A percentile compares a stretch with the other conserved stretches of the same genome.
These are phyloP conservation scores for Thalassiosira sp. DNA, from an alignment of 352 stramenopile genomes.

Conservation along the genomic window DNA sequence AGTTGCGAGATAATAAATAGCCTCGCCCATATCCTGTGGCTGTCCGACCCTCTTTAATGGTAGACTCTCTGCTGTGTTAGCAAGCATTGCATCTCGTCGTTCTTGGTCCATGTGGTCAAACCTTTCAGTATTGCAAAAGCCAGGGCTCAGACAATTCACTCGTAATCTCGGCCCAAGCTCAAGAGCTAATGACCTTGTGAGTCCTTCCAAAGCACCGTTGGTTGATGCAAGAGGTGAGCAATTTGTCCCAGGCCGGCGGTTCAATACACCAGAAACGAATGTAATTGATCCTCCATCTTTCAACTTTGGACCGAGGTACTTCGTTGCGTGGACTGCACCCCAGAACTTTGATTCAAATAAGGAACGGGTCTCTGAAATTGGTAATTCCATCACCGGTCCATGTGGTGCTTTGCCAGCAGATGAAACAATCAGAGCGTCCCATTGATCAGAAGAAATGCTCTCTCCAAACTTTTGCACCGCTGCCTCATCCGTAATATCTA, in stretches of 20 bases:
- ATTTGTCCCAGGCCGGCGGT: constrained; percentile 65
- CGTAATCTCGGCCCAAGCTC: constrained; percentile 60
- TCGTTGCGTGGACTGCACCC: constrained; percentile 63
- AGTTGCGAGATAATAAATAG: constrained; percentile 66
- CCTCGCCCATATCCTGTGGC: constrained; percentile 67
- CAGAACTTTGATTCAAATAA: constrained; percentile 73
- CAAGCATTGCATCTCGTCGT: constrained; percentile 56
- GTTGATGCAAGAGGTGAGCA: constrained; percentile 56
- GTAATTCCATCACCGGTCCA: constrained; percentile 47
- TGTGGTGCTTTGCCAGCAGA: constrained; percentile 63
- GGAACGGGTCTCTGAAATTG: constrained; percentile 36
- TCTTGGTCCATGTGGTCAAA: constrained; percentile 69
- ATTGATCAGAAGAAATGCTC: constrained; percentile 28
- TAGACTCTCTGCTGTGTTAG: constrained; percentile 59
- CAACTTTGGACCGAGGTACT: constrained; percentile 58
- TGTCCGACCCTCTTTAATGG: constrained; percentile 56
- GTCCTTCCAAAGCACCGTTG: constrained; percentile 73
- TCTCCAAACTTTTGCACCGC: constrained; percentile 41
- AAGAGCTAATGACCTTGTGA: constrained; percentile 65
- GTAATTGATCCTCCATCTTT: constrained; percentile 46
- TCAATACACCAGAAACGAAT: constrained; percentile 69
- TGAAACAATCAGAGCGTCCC: constrained; percentile 62
- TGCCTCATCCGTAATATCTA: constrained; percentile 60
- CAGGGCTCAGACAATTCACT: constrained; percentile 68
- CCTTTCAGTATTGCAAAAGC: constrained; percentile 74